Percentiles rank a stretch among this genome's conserved stretches.
These are phyloP conservation scores for Leccinum aurantiacum DNA, from an alignment of 768 basidiomycete genomes.

Conservation along the genomic window DNA sequence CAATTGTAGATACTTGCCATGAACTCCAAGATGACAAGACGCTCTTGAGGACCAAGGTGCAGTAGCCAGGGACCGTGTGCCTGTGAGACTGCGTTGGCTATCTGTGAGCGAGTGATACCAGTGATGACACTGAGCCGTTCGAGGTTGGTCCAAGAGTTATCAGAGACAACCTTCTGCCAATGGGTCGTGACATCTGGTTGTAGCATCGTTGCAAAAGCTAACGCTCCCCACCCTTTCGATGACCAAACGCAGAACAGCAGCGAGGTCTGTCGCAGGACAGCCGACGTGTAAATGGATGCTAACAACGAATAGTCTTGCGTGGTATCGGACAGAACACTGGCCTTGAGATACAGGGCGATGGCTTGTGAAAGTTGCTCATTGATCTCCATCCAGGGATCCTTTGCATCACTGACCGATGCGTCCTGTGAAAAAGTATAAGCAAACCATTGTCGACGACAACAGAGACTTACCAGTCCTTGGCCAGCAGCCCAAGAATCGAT, in stretches of 20 bases:
- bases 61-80: constrained; percentile 87
- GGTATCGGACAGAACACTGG: constrained; percentile 47
- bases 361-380: constrained; percentile 73
- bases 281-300: constrained; percentile 64
- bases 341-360: constrained; percentile 57
- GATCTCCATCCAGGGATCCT: constrained; percentile 76
- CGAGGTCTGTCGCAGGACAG: constrained; percentile 68
- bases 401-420: constrained; percentile 47
- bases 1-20: constrained; percentile 76
- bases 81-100: constrained; percentile 64
- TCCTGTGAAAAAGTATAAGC: constrained; percentile 42
- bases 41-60: constrained; percentile 74
- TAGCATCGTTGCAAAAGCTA: constrained; percentile 74
- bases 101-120: constrained; percentile 65
- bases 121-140: constrained; percentile 70
- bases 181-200: constrained; percentile 60
- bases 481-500: constrained; percentile 82
- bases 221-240: constrained; percentile 83
- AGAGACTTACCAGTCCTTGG: constrained; percentile 63
- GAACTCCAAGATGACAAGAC: constrained; percentile 66
- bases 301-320: constrained; percentile 62
- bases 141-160: constrained; percentile 49
- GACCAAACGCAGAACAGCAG: constrained; percentile 81
- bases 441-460: not conserved
- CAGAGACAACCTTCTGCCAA: constrained; percentile 57